Base-by-base conservation (phyloP, 192 early-diverging fungal genomes). In the Thamnidium elegans region DNA sequence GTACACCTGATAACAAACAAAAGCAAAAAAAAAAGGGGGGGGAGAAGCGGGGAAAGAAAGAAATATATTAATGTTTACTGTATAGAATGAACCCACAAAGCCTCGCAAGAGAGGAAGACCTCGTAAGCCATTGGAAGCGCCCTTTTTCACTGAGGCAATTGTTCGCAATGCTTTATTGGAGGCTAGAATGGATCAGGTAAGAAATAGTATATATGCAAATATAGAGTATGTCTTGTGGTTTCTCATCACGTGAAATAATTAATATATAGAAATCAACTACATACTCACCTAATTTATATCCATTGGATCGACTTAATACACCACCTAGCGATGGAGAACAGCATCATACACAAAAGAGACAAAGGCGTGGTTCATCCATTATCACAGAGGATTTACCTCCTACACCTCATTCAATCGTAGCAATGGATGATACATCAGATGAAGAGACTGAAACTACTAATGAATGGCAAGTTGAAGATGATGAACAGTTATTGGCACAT, bases 381-480 rank as follows among this genome's bases (percentile, higher is more conserved):
- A 9, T 39, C 4, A 39, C 36, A 39, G 55, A 58, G 14, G 45
- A 54, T 42, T 55, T 69, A 1, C 62, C 68, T 39, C 68, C 47
- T 34, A 62, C 68, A 26, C 62, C 68, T 15, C 44, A 46, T 31
- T 56, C 46, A 48, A 34, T 58, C 7, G 26, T 58, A 13, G 32
- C 43, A n/a, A 54, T 39, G 13, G 36, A 50, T 13, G 36, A 50
- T 13, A 46, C 58, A 3, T 31, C 63, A 23, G 44, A 50, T n/a
- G 50, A 32, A 47, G 42, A 11, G 4, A 21, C 15, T 6, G 23
- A 58, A 4, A 9, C 9, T 6, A 39, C 0, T 39, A 26, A 26
- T 26, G n/a, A 50, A 11, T 69, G 68, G 68, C 36, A 51, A 11
- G 6, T 63, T 7, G 61, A 55, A 7, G 68, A 69, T 43, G 68